phyloP scores from a whole-genome alignment of 2,329 filamentous ascomycete species.

The Thelonectria blattea region DNA sequence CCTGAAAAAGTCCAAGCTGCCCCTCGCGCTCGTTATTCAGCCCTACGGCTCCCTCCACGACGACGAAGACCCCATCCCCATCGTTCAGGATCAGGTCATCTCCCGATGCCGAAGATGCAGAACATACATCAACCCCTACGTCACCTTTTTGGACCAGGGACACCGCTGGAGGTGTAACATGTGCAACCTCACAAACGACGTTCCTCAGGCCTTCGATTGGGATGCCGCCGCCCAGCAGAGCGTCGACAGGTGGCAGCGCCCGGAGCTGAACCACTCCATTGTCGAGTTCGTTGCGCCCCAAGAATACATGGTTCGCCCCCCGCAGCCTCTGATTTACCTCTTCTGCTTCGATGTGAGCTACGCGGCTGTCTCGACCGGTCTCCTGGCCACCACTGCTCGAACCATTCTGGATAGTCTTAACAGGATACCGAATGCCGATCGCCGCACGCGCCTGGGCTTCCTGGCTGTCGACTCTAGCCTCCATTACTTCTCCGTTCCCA shows the following conservation, averaged over 20 bases:
- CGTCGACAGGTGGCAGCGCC: conserved; percentile 88
- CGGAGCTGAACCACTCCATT: conserved; percentile 94
- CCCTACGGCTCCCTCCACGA: conserved; percentile 94
- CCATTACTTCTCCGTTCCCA: conserved; percentile 94
- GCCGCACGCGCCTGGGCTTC: conserved; percentile 90
- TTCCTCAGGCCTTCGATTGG: conserved; percentile 99
- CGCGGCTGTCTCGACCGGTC: conserved; percentile 84
- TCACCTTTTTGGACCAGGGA: conserved; percentile 94
- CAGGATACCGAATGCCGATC: conserved; percentile 96
- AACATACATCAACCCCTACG: conserved; percentile 97
- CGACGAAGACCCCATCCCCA: conserved; percentile 85
- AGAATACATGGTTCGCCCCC: conserved; percentile 98
- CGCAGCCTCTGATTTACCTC: conserved; percentile 92
- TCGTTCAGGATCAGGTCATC: conserved; percentile 96
- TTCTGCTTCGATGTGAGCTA: conserved; percentile 97
- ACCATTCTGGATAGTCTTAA: conserved; percentile 95
- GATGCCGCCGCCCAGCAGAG: conserved; percentile 90
- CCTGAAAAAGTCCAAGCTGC: conserved; percentile 95
- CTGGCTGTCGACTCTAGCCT: conserved; percentile 93
- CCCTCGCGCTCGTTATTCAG: conserved; percentile 94
- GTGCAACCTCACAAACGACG: conserved; percentile 98
- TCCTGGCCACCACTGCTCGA: conserved; percentile 88
- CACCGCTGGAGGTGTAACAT: conserved; percentile 99
- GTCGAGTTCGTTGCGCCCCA: conserved; percentile 98
- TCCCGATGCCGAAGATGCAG: conserved; percentile 94